Percentiles rank a stretch among this genome's conserved stretches.
Conservation (phyloP, 495 filamentous ascomycete genomes). For the Sporormia fimetaria region DNA sequence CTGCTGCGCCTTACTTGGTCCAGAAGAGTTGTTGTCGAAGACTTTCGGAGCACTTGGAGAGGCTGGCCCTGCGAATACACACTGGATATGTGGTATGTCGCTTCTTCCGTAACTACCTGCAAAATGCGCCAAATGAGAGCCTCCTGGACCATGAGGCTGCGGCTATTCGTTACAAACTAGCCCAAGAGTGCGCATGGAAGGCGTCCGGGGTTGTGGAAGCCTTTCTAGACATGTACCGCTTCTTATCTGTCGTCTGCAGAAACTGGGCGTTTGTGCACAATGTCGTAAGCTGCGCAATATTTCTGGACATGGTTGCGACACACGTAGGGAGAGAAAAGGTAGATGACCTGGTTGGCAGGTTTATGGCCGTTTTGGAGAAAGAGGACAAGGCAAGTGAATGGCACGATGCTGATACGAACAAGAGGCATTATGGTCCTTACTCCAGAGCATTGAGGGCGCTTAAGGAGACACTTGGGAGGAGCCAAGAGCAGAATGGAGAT, state of each 20-base stretch:
- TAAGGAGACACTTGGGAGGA: background rate
- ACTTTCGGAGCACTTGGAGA: background rate
- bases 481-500: no score
- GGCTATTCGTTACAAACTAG: background rate
- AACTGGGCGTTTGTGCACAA: background rate
- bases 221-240: background rate
- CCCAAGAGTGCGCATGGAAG: background rate
- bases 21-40: background rate
- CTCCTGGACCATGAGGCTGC: background rate
- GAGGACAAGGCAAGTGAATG: background rate
- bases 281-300: background rate
- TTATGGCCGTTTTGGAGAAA: background rate
- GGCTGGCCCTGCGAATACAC: background rate
- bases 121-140: background rate
- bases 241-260: background rate
- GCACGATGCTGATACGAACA: background rate
- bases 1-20: background rate
- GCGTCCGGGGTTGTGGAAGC: background rate
- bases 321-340: background rate
- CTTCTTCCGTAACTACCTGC: background rate
- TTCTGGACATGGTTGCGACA: background rate
- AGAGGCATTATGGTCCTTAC: background rate
- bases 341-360: background rate
- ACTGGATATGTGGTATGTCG: background rate
- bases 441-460: background rate